These are phyloP conservation scores for Raddia distichophylla DNA, from an alignment of 176 grass and related monocot genomes.

Conservation along the genomic window DNA sequence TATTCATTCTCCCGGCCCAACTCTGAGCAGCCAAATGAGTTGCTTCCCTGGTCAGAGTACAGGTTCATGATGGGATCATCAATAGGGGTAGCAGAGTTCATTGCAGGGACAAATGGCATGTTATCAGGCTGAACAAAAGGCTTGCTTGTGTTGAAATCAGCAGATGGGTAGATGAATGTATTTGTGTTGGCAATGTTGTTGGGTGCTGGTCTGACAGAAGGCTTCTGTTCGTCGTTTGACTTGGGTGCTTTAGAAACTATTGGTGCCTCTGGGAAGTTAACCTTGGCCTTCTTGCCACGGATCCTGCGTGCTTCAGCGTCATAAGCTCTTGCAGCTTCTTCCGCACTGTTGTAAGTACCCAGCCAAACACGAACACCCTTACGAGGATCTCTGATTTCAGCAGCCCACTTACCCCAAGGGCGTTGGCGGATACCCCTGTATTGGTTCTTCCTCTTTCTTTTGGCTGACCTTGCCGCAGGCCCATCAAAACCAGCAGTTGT, in stretches of 20 bases:
- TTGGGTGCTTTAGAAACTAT: conserved; percentile 37
- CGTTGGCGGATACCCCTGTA: conserved; percentile 95
- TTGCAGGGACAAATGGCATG: conserved; percentile 26
- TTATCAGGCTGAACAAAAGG: conserved; percentile 37
- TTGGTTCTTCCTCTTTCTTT: conserved; percentile 92
- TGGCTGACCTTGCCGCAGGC: conserved; percentile 55
- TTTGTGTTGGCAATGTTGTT: conserved; percentile 41
- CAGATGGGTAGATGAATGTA: conserved; percentile 37
- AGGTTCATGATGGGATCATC: conserved; percentile 47
- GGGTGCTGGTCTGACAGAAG: conserved; percentile 35
- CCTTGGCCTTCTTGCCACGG: conserved; percentile 96
- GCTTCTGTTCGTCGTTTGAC: conserved; percentile 41
- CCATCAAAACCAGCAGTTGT: conserved; percentile 52
- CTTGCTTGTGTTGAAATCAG: conserved; percentile 48
- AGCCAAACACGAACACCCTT: conserved; percentile 98
- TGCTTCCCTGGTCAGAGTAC: conserved; percentile 82
- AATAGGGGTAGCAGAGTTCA: conserved; percentile 44
- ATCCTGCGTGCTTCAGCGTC: conserved; percentile 88
- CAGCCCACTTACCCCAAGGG: conserved; percentile 99
- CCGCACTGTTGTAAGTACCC: conserved; percentile 91
- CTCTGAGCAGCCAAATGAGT: conserved; percentile 54
- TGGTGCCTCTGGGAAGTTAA: conserved; percentile 80
- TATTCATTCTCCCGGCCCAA: conserved; percentile 62
- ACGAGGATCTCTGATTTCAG: conserved; percentile 96
- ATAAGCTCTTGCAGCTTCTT: conserved; percentile 98